Base-by-base conservation (phyloP, 2,329 filamentous ascomycete species). In the Aspergillus brasiliensis region DNA sequence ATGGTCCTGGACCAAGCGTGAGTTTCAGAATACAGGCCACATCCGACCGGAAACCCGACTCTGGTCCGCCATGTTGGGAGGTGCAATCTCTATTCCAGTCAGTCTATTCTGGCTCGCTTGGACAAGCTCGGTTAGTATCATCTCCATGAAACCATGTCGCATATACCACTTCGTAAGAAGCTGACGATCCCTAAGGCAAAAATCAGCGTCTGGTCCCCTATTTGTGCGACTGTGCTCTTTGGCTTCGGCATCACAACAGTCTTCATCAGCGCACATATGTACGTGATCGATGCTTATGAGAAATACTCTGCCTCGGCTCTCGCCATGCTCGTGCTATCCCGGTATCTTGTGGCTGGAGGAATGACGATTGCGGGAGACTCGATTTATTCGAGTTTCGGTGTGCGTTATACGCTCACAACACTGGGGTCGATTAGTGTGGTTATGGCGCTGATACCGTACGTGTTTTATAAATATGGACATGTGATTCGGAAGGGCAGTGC, bases 91-190 rank as follows among this genome's bases (percentile, higher is more conserved):
- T 0, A 78, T 87, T 3, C 84, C 84, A 0, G 74, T 85, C 23
- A 76, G 75, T 3, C 72, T 86, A 7, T 86, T 87, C 67, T 87
- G 84, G 83, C 82, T 87, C 73, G 84, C 78, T 0, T 87, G 84
- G 84, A 85, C 82, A 0, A 65, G 65, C 53, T 65, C 61, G 31
- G 69, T 70, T 59, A 53, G 65, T 58, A 5, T 11, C 61, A 72
- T 77, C 21, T 34, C 27, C 27, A 28, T 28, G 25, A 34, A n/a
- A 21, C 27, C 28, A n/a, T n/a, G n/a, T n/a, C n/a, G n/a, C n/a
- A n/a, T n/a, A n/a, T n/a, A n/a, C n/a, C n/a, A n/a, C n/a, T n/a
- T n/a, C n/a, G n/a, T n/a, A n/a, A n/a, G n/a, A n/a, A n/a, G 13
- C 2, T 2, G 13, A 7, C 38, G 21, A 59, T 82, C 25, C 44